Percentiles rank a stretch among this genome's conserved stretches.
Conservation (phyloP, 2,329 filamentous ascomycete species). For the Epichloe sibirici region DNA sequence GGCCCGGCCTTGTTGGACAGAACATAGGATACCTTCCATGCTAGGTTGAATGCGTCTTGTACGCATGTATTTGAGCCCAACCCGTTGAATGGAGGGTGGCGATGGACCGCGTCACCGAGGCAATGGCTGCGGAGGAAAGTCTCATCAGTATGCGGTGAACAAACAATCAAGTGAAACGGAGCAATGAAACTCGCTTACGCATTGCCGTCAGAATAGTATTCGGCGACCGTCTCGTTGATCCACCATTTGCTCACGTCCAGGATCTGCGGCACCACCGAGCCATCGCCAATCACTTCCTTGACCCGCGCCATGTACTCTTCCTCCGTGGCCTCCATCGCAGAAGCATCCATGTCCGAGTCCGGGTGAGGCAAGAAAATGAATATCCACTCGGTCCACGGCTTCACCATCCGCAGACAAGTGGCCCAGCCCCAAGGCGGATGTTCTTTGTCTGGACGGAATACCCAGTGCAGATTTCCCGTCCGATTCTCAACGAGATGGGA, state of each 20-base stretch:
- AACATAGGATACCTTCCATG: conserved; percentile 42
- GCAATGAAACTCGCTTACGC: conserved; percentile 22
- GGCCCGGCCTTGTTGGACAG: conserved; percentile 17
- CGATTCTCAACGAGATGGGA: conserved; percentile 34
- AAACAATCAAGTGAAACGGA: not conserved
- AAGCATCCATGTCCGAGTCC: conserved; percentile 18
- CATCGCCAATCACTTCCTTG: conserved; percentile 41
- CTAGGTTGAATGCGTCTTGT: conserved; percentile 43
- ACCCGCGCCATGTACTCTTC: conserved; percentile 35
- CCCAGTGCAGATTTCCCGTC: conserved; percentile 48
- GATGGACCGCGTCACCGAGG: conserved; percentile 45
- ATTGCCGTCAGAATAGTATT: conserved; percentile 39
- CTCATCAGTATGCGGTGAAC: not conserved
- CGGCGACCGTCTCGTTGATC: conserved; percentile 49
- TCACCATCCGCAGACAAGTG: conserved; percentile 45
- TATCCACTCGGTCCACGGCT: conserved; percentile 52
- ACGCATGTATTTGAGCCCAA: conserved; percentile 48
- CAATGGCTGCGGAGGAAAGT: conserved; percentile 27
- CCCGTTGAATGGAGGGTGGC: conserved; percentile 45
- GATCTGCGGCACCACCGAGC: conserved; percentile 34
- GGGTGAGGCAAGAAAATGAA: conserved; percentile 38
- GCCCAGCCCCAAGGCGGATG: conserved; percentile 39
- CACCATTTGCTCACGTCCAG: conserved; percentile 44
- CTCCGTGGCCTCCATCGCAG: conserved; percentile 23
- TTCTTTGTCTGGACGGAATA: conserved; percentile 41